Conservation (phyloP, 1,139 yeast species). For the Taiozyma sp. region DNA sequence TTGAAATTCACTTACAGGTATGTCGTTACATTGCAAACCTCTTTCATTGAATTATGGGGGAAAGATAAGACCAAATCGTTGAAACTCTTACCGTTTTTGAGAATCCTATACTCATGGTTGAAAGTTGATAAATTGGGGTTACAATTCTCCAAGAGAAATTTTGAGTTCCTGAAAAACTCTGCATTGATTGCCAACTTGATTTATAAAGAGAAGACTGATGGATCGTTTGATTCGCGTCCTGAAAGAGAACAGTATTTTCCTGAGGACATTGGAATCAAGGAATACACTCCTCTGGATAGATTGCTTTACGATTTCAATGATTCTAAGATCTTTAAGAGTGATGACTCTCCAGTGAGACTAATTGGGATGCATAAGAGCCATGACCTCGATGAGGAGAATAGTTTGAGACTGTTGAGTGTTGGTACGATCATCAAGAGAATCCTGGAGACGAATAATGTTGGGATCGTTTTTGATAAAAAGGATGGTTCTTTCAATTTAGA, state of each 20-base stretch:
- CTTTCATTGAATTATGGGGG: constrained; percentile 15
- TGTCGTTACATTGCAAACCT: constrained; percentile 24
- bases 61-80: constrained; percentile 2
- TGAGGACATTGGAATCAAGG: constrained; percentile 61
- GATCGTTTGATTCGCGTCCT: constrained; percentile 31
- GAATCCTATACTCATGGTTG: constrained; percentile 52
- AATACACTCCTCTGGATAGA: constrained; percentile 47
- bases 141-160: constrained; percentile 33
- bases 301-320: constrained; percentile 60
- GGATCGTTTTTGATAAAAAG: constrained; percentile 26
- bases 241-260: constrained; percentile 48
- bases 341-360: constrained; percentile 25
- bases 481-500: constrained; percentile 16
- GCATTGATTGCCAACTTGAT: constrained; percentile 26
- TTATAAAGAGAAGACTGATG: constrained; percentile 9
- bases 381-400: constrained; percentile 27
- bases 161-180: constrained; percentile 30
- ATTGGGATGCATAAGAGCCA: constrained; percentile 25
- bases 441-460: constrained; percentile 27
- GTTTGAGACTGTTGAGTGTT: constrained; percentile 32
- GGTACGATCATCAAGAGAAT: constrained; percentile 30
- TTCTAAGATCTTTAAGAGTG: constrained; percentile 28
- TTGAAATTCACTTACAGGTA: constrained; percentile 30
- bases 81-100: constrained; percentile 27
- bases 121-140: constrained; percentile 39